Conservation (phyloP, 2,329 filamentous ascomycete species). For the Penicillium sp. region DNA sequence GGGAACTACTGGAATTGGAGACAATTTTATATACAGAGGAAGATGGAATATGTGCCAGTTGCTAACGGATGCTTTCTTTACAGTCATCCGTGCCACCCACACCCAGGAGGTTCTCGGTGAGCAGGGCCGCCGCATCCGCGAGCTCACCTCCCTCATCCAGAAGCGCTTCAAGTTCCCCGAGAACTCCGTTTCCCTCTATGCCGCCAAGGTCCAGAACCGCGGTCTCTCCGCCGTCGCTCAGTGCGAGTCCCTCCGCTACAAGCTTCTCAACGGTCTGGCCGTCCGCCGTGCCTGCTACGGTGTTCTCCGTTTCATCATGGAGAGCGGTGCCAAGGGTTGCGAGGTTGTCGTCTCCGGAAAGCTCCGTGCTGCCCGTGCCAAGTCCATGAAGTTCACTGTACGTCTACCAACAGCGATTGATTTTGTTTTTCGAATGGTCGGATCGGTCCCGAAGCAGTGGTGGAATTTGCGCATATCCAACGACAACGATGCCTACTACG, state of each 20-base stretch:
- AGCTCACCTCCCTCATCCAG: conserved; percentile 99
- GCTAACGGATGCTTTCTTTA: conserved; percentile 29
- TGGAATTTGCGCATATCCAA: too few species aligned
- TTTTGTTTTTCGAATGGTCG: too few species aligned
- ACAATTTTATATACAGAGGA: too few species aligned
- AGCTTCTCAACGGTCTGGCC: conserved; percentile 98
- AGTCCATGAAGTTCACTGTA: conserved; percentile 99
- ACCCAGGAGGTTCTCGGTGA: conserved; percentile 99
- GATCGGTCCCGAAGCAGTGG: too few species aligned
- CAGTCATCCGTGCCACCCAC: conserved; percentile 97
- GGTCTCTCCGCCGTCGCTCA: conserved; percentile 99
- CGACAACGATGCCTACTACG: too few species aligned
- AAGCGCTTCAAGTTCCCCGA: conserved; percentile 99
- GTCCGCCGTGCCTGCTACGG: conserved; percentile 98
- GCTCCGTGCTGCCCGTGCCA: conserved; percentile 96
- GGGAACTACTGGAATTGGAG: too few species aligned
- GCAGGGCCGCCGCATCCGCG: conserved; percentile 98
- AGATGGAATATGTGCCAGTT: too few species aligned
- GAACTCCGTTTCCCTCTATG: conserved; percentile 99
- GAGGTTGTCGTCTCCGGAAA: conserved; percentile 99
- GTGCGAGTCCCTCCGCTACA: conserved; percentile 99
- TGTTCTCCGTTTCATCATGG: conserved; percentile 99
- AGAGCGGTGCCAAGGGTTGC: conserved; percentile 98
- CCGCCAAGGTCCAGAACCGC: conserved; percentile 99
- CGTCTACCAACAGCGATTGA: conserved; percentile 42